Conservation (phyloP, 352 stramenopile genomes). For the Pythium biforme region DNA sequence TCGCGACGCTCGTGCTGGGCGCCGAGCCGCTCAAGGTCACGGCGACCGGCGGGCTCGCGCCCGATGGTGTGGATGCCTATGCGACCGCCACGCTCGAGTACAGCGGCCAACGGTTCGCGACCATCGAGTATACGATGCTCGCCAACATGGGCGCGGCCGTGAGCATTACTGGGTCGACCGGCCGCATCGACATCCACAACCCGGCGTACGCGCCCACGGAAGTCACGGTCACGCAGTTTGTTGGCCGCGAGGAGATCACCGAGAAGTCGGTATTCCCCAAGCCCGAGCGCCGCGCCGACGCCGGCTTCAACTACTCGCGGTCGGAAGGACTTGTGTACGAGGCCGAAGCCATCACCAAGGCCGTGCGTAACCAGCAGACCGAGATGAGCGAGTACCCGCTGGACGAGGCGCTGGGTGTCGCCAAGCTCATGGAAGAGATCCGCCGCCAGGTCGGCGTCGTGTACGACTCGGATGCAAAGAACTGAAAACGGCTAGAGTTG, state of each 20-base stretch:
- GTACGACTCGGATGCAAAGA: constrained; percentile 37
- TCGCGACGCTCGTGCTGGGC: constrained; percentile 62
- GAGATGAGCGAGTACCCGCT: constrained; percentile 60
- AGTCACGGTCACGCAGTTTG: constrained; percentile 40
- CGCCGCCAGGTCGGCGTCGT: constrained; percentile 54
- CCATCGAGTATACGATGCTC: constrained; percentile 59
- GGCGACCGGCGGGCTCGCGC: constrained; percentile 41
- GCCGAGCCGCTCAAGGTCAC: constrained; percentile 45
- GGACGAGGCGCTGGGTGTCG: constrained; percentile 60
- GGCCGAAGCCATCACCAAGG: constrained; percentile 52
- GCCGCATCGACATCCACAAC: constrained; percentile 59
- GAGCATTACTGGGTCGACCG: constrained; percentile 69
- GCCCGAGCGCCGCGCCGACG: constrained; percentile 32
- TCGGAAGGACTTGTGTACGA: constrained; percentile 79
- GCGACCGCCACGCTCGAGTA: constrained; percentile 53
- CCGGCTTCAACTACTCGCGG: constrained; percentile 56
- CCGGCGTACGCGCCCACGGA: constrained; percentile 62
- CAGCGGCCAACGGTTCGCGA: constrained; percentile 40
- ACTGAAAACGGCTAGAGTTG: no score
- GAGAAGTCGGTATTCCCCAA: constrained; percentile 47
- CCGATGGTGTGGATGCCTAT: constrained; percentile 53
- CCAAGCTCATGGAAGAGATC: constrained; percentile 71
- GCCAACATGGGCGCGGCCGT: constrained; percentile 62
- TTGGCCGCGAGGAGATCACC: constrained; percentile 25
- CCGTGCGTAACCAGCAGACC: constrained; percentile 47